phyloP scores from a whole-genome alignment of 768 basidiomycete species.

The Amanita muscaria region DNA sequence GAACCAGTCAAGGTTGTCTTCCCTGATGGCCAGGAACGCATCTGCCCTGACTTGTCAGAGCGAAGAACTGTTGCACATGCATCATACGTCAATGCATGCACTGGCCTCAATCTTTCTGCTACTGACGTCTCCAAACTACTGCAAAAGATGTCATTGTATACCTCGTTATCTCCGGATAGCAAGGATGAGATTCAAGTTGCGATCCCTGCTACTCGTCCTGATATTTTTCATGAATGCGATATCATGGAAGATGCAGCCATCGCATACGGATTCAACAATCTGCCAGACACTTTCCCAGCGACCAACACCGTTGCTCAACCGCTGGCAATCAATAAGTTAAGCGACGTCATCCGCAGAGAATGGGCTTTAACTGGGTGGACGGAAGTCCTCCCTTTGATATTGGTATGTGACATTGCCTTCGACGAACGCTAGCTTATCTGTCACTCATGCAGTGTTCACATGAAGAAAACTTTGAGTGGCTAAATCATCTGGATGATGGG shows the following conservation, averaged over 20 bases:
- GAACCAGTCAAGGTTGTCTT: conserved; percentile 86
- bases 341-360: conserved; percentile 80
- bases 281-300: conserved; percentile 83
- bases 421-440: conserved; percentile 2
- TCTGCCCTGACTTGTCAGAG: conserved; percentile 77
- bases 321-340: conserved; percentile 79
- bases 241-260: conserved; percentile 98
- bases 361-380: conserved; percentile 96
- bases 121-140: conserved; percentile 65
- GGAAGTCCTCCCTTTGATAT: conserved; percentile 88
- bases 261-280: conserved; percentile 96
- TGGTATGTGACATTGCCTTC: conserved; percentile 42
- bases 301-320: conserved; percentile 96
- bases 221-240: conserved; percentile 97
- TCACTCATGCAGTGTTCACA: conserved; percentile 71
- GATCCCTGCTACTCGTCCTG: conserved; percentile 92
- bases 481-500: conserved; percentile 81
- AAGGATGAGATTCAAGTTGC: conserved; percentile 65
- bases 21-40: conserved; percentile 63
- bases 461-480: conserved; percentile 94
- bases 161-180: conserved; percentile 42
- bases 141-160: conserved; percentile 71
- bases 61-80: conserved; percentile 65
- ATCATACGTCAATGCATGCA: conserved; percentile 94
- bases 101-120: conserved; percentile 67